Evolutionary conservation across 805 yeast species (phyloP).

Genomic region (Metschnikowia kofuensis): DNA sequence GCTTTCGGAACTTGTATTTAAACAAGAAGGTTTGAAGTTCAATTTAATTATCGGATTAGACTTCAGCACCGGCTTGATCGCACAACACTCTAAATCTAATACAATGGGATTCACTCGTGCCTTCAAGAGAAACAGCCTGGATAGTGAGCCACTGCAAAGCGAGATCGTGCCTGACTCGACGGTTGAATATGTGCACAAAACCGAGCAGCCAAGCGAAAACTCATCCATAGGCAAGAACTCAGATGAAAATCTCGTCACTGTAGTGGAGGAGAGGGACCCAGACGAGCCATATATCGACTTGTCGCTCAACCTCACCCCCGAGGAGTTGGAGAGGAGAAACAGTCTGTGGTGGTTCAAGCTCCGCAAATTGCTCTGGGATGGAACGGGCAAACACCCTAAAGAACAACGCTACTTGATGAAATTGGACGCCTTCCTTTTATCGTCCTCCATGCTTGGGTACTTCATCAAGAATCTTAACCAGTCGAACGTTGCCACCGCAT

Average conservation of each 20-base stretch:
- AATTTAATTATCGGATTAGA: background rate
- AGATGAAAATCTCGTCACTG: background rate
- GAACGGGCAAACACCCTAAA: conserved; percentile 34
- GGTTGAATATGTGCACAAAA: background rate
- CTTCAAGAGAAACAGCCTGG: background rate
- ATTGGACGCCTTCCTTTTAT: conserved; percentile 30
- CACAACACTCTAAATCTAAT: background rate
- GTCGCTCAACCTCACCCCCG: background rate
- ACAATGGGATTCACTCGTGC: background rate
- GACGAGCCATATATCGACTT: background rate
- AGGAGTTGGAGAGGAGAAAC: background rate
- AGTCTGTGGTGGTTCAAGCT: conserved; percentile 9
- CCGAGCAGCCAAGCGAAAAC: background rate
- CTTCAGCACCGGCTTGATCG: too few relatives aligned
- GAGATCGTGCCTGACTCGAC: background rate
- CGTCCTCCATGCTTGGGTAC: conserved; percentile 19
- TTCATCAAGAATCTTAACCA: conserved; percentile 20
- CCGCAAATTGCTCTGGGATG: conserved; percentile 35
- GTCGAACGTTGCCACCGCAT: conserved; percentile 18
- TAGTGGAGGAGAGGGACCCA: background rate
- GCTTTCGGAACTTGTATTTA: too few relatives aligned
- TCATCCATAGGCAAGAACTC: background rate
- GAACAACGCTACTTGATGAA: conserved; percentile 34
- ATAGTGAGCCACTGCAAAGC: background rate
- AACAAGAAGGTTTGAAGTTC: too few relatives aligned